A percentile compares a stretch with the other conserved stretches of the same genome.
Evolutionary conservation across 306 rosid species (phyloP).

Genomic region (Chamaecrista fasciculata): DNA sequence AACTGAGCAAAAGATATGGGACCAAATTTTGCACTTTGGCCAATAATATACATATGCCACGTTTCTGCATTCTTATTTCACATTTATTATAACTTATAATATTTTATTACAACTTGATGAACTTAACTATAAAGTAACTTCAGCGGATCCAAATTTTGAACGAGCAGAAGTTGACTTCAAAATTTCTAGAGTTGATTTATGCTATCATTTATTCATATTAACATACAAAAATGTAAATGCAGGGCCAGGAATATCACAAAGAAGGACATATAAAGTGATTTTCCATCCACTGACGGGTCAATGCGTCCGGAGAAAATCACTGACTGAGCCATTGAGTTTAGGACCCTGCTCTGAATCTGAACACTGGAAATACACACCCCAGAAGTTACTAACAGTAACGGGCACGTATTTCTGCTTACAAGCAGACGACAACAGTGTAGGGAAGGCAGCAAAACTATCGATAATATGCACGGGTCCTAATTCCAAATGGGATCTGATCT

Average conservation of each 20-base stretch:
- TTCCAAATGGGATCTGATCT: constrained; percentile 64
- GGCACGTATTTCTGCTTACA: constrained; percentile 76
- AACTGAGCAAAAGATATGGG: too few species aligned
- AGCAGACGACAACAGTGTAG: constrained; percentile 41
- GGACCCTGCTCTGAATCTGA: constrained; percentile 67
- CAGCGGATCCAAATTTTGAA: too few species aligned
- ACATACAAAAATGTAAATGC: constrained; percentile 1
- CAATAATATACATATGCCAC: too few species aligned
- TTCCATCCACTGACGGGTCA: constrained; percentile 71
- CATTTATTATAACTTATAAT: too few species aligned
- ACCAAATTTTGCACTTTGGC: too few species aligned
- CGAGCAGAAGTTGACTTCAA: too few species aligned
- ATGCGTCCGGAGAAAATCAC: constrained; percentile 46
- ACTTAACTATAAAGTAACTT: too few species aligned
- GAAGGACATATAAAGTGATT: constrained; percentile 40
- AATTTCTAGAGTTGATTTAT: too few species aligned
- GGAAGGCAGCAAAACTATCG: constrained; percentile 48
- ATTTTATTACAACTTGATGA: too few species aligned
- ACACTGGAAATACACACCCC: constrained; percentile 52
- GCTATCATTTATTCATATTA: background rate
- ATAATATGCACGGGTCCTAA: constrained; percentile 42
- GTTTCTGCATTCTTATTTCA: too few species aligned
- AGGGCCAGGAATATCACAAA: constrained; percentile 55
- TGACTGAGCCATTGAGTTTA: constrained; percentile 39
- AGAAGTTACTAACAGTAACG: constrained; percentile 43